Conservation (phyloP, 2,329 filamentous ascomycete genomes). For the Colletotrichum plurivorum region DNA sequence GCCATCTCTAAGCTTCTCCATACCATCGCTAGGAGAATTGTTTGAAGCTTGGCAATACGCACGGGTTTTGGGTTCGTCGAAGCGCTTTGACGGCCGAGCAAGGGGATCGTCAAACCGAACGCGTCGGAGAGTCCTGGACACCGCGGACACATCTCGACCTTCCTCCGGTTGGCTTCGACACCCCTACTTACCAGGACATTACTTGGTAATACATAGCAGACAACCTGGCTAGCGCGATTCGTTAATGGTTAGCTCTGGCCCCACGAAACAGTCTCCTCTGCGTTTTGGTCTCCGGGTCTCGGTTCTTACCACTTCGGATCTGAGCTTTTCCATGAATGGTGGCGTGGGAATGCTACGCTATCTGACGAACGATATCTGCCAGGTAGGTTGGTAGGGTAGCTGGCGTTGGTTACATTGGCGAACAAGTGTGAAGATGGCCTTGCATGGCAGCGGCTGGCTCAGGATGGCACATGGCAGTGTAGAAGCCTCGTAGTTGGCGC, state of each 20-base stretch:
- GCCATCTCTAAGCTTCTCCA: conserved; percentile 8
- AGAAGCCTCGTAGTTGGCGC: conserved; percentile 2
- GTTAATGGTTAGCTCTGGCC: not conserved
- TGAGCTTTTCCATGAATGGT: conserved; percentile 14
- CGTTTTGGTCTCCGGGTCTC: conserved; percentile 11
- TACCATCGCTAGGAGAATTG: conserved; percentile 4
- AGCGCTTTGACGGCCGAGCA: conserved; percentile 33
- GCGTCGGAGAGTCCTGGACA: conserved; percentile 30
- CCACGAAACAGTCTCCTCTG: not conserved
- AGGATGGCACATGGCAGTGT: conserved; percentile 8
- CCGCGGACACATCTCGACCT: not conserved
- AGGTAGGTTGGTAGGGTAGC: conserved; percentile 17
- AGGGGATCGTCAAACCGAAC: conserved; percentile 33
- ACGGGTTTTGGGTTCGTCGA: conserved; percentile 31
- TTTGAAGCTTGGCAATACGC: conserved; percentile 34
- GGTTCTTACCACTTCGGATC: conserved; percentile 31
- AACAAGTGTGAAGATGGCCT: conserved; percentile 3
- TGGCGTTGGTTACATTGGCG: conserved; percentile 6
- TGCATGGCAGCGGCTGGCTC: conserved; percentile 17
- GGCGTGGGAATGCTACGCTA: conserved; percentile 10
- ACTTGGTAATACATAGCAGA: too few relatives aligned
- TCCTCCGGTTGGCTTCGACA: conserved; percentile 5
- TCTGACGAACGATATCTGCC: conserved; percentile 21
- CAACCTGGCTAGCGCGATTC: not conserved
- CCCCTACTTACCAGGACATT: not conserved